Percentiles rank a stretch among this genome's conserved stretches.
Conservation (phyloP, 1,139 yeast species). For the Lodderomyces parapsilosis region DNA sequence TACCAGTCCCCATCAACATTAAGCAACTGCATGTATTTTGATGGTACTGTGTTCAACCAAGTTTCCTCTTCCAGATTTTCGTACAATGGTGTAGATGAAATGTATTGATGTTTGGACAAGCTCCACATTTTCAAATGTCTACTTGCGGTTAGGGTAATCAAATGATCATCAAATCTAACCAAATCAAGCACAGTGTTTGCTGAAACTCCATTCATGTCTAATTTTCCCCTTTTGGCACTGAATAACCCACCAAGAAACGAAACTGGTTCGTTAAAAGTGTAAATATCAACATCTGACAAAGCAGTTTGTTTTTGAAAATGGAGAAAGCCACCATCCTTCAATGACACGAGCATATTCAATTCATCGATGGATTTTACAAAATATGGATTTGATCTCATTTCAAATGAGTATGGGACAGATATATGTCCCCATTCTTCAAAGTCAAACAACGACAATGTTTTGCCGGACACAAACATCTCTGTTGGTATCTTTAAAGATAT, state of each 20-base stretch:
- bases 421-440: conserved; percentile 59
- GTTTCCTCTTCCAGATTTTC: conserved; percentile 14
- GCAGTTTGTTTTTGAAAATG: conserved; percentile 42
- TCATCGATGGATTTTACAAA: conserved; percentile 47
- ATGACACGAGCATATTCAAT: conserved; percentile 49
- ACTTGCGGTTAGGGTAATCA: conserved; percentile 41
- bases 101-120: conserved; percentile 31
- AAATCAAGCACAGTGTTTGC: conserved; percentile 35
- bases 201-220: conserved; percentile 28
- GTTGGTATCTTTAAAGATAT: conserved; percentile 31
- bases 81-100: conserved; percentile 15
- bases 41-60: conserved; percentile 35
- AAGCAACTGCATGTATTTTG: conserved; percentile 27
- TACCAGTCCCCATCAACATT: conserved; percentile 13
- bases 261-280: conserved; percentile 51
- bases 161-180: conserved; percentile 13
- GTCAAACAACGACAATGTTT: conserved; percentile 24
- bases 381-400: conserved; percentile 60
- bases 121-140: conserved; percentile 60
- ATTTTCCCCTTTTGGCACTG: conserved; percentile 15
- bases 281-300: conserved; percentile 46
- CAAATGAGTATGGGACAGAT: conserved; percentile 74
- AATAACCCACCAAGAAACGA: conserved; percentile 40
- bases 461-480: conserved; percentile 27
- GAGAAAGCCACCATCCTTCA: conserved; percentile 71